These are phyloP conservation scores for Arxiozyma telluris DNA, from an alignment of 1,139 yeast species.

Conservation along the genomic window DNA sequence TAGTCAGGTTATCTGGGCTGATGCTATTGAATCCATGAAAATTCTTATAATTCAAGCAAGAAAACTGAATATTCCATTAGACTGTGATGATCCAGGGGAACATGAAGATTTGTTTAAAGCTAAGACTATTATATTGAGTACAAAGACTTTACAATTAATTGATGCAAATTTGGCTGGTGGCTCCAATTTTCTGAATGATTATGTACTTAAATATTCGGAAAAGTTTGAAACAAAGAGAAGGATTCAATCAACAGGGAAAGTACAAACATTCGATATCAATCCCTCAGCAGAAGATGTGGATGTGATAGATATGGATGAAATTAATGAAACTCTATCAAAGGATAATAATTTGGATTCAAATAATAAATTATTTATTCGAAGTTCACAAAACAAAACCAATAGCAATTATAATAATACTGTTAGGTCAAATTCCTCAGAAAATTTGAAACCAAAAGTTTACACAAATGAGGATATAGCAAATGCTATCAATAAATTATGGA, in stretches of 20 bases:
- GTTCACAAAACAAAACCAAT: background rate
- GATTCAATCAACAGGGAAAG: constrained; percentile 47
- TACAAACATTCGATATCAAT: constrained; percentile 41
- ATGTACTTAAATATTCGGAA: constrained; percentile 55
- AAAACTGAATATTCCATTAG: constrained; percentile 48
- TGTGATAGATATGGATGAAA: constrained; percentile 1
- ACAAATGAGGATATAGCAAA: constrained; percentile 47
- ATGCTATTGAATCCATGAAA: constrained; percentile 82
- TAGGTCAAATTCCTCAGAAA: constrained; percentile 10
- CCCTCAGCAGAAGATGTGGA: constrained; percentile 9
- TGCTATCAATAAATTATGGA: constrained; percentile 64
- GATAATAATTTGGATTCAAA: constrained; percentile 3
- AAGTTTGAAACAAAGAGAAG: constrained; percentile 42
- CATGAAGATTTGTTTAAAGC: constrained; percentile 38
- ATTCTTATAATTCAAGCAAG: constrained; percentile 67
- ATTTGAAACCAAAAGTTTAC: constrained; percentile 10
- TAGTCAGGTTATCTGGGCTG: constrained; percentile 89
- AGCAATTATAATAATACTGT: background rate
- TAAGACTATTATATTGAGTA: constrained; percentile 44
- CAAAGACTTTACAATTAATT: constrained; percentile 52
- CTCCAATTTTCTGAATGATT: constrained; percentile 50
- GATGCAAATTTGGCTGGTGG: constrained; percentile 70
- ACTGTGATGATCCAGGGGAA: constrained; percentile 45
- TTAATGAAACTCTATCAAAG: background rate
- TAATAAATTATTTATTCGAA: constrained; percentile 2